A percentile compares a stretch with the other conserved stretches of the same genome.
Conservation (phyloP, 2,329 filamentous ascomycete species). For the Colletotrichum kahawae region DNA sequence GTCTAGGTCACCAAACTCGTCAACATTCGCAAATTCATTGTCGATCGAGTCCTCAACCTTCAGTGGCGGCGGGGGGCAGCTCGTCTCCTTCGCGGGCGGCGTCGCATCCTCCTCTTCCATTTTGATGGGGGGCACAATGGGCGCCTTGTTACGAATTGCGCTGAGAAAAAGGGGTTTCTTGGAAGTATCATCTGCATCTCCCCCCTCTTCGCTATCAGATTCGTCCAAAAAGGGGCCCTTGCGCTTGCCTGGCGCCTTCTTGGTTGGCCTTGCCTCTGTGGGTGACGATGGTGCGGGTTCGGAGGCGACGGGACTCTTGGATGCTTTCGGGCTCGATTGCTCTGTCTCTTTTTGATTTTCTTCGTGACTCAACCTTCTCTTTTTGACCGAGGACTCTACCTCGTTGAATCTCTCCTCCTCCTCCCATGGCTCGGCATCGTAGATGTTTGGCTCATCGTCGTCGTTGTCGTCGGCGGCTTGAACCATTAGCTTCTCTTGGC, state of each 20-base stretch:
- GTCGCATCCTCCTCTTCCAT: neutral
- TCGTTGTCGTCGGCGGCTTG: neutral
- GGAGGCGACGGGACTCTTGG: neutral
- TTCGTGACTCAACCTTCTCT: constrained; percentile 43
- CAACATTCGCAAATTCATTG: constrained; percentile 40
- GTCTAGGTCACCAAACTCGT: constrained; percentile 51
- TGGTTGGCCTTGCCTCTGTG: neutral
- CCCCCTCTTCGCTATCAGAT: constrained; percentile 62
- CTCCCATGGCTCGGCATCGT: constrained; percentile 5
- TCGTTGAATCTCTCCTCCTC: constrained; percentile 34
- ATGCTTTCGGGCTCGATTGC: neutral
- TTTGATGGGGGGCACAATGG: neutral
- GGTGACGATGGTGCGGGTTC: constrained; percentile 1
- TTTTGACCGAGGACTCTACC: constrained; percentile 41
- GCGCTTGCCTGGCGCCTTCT: constrained; percentile 27
- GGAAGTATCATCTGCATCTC: constrained; percentile 25
- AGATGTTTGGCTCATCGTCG: neutral
- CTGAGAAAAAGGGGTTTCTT: neutral
- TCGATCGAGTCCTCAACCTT: constrained; percentile 35
- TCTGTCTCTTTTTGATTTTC: constrained; percentile 4
- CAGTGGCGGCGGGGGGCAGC: constrained; percentile 22
- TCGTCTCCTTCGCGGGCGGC: constrained; percentile 11
- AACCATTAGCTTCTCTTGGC: constrained; percentile 6
- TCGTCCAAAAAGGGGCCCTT: constrained; percentile 74
- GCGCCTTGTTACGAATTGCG: neutral